Evolutionary conservation across 768 basidiomycete genomes (phyloP), one percentile per base, ranked within the genome.

Genomic region (Lyophyllum semitale): DNA sequence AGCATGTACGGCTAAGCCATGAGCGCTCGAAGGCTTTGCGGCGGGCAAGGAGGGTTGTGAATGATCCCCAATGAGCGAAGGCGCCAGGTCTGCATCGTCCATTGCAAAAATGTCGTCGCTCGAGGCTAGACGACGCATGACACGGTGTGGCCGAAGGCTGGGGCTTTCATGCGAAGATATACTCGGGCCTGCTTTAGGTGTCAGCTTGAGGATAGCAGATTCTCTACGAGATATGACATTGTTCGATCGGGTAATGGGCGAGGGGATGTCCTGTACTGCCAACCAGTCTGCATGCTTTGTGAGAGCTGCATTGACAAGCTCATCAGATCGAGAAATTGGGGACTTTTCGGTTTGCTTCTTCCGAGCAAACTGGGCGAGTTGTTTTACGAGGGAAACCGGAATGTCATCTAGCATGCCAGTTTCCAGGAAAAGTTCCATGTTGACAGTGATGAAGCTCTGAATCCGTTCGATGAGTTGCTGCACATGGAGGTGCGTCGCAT

Each of bases 391-490:
- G 30, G 80, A 77, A 17, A 75, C 65, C 2, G 86, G 77, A 33
- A 96, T 78, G 48, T 88, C 88, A 54, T 95, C 91, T 22, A 99
- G 80, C 63, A 95, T 81, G 17, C 82, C 81, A 30, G 77, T 78
- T 65, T 98, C 94, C 18, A 99, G 80, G 47, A 97, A 79, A 0
- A 86, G 84, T 69, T 99, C 97, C 75, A 96, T 77, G 65, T 93
- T 95, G 54, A 84, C 82, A 2, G 83, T 73, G 63, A 97, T 87
- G 69, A 93, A 98, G 23, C 77, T 82, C 68, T 93, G 84, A 32
- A 98, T 72, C 54, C 86, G 81, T 29, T 83, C 78, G 20, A 85
- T 79, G 40, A 99, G 83, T 1, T 83, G 80, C 13, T 69, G 63
- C 8, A 89, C 91, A 59, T 91, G 83, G 71, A 85, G 90, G 66